phyloP scores from a whole-genome alignment of 148 eudicot species.

The Rhododendron henanense region DNA sequence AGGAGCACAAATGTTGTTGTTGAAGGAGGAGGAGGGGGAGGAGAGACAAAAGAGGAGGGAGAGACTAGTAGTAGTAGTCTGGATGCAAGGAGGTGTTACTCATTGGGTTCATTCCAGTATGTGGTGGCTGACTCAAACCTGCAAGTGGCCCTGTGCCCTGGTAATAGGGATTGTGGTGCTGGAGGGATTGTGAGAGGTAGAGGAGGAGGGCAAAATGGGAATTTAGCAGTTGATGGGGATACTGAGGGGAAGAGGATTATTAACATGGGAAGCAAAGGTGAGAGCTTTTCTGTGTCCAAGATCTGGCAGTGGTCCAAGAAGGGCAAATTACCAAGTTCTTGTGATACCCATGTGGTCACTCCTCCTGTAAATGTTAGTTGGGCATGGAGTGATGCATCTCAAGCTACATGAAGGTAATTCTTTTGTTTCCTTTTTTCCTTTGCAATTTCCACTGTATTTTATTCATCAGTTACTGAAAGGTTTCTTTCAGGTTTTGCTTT shows the following conservation, averaged over 20 bases:
- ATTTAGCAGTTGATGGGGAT: conserved; percentile 38
- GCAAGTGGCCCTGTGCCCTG: conserved; percentile 61
- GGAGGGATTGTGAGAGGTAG: conserved; percentile 13
- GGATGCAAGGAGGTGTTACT: conserved; percentile 89
- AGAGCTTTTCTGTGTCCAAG: conserved; percentile 91
- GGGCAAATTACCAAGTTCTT: conserved; percentile 49
- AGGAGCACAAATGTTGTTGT: conserved; percentile 38
- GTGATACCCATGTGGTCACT: conserved; percentile 24
- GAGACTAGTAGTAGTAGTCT: conserved; percentile 75
- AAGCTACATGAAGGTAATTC: conserved; percentile 13
- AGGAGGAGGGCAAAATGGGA: conserved; percentile 25
- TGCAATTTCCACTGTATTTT: neutral
- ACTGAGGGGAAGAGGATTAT: conserved; percentile 63
- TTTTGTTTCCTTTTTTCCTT: neutral
- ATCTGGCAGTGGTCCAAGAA: conserved; percentile 95
- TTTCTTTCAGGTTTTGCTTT: conserved; percentile 7
- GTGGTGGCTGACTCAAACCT: conserved; percentile 64
- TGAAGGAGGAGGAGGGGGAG: conserved; percentile 10
- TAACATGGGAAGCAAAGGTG: conserved; percentile 57
- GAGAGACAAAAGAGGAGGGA: conserved; percentile 39
- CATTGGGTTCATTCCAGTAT: conserved; percentile 92
- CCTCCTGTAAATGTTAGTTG: conserved; percentile 45
- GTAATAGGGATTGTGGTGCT: conserved; percentile 19
- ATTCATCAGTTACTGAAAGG: neutral
- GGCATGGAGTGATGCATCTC: conserved; percentile 44